Conservation (phyloP, 306 rosid genomes). For the Begonia peltatifolia region DNA sequence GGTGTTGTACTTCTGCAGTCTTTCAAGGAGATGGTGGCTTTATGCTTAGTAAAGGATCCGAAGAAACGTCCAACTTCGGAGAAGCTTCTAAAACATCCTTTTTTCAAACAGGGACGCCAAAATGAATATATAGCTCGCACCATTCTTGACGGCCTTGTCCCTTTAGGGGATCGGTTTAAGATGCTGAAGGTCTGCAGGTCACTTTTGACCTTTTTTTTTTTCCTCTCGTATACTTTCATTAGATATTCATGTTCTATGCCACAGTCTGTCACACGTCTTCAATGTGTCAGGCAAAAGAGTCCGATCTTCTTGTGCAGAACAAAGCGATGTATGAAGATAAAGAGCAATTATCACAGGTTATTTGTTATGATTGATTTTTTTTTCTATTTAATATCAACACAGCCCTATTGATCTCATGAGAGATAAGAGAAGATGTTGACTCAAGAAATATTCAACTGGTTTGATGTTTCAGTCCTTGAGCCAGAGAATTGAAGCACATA, state of each 20-base stretch:
- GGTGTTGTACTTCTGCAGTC: conserved; percentile 38
- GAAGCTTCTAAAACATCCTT: conserved; percentile 81
- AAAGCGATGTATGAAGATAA: conserved; percentile 72
- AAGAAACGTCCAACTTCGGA: conserved; percentile 91
- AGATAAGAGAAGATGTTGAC: neutral
- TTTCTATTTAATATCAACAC: neutral
- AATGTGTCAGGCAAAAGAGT: conserved; percentile 62
- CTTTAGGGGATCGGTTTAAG: conserved; percentile 84
- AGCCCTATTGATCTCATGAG: neutral
- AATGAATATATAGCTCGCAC: conserved; percentile 47
- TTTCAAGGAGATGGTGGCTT: conserved; percentile 81
- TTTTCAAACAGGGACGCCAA: conserved; percentile 68
- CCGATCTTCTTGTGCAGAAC: conserved; percentile 79
- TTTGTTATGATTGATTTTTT: neutral
- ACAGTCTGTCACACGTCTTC: conserved; percentile 10
- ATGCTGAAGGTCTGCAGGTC: conserved; percentile 52
- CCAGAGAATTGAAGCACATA: conserved; percentile 1
- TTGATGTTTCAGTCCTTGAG: neutral
- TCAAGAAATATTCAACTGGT: neutral
- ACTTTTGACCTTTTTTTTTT: conserved; percentile 12
- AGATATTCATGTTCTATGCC: conserved; percentile 2
- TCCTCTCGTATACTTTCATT: conserved; percentile 2
- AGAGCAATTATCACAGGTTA: conserved; percentile 83
- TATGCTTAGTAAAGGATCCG: conserved; percentile 96
- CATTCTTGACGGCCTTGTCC: conserved; percentile 70